phyloP scores from a whole-genome alignment of 2,329 filamentous ascomycete genomes.

The Laburnicola sp. region DNA sequence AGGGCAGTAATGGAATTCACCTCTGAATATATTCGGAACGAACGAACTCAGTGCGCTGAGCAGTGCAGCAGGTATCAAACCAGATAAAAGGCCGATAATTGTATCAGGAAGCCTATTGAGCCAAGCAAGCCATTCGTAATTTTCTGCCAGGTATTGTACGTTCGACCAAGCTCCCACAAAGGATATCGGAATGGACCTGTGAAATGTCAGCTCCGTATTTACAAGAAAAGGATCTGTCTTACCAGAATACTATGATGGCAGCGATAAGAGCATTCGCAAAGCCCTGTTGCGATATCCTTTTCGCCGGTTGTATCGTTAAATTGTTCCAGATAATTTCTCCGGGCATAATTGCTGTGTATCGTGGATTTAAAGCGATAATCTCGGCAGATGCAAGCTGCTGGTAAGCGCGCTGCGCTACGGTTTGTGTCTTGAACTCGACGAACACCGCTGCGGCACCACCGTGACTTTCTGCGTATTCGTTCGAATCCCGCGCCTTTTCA shows the following conservation, averaged over 20 bases:
- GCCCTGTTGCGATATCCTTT: conserved; percentile 75
- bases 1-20: conserved; percentile 51
- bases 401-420: conserved; percentile 81
- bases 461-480: conserved; percentile 59
- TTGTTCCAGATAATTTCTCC: conserved; percentile 86
- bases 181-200: conserved; percentile 79
- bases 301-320: conserved; percentile 78
- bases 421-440: conserved; percentile 82
- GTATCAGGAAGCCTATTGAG: conserved; percentile 68
- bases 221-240: neutral
- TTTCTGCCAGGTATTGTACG: conserved; percentile 67
- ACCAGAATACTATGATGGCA: conserved; percentile 84
- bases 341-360: conserved; percentile 81
- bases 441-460: conserved; percentile 78
- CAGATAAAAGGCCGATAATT: conserved; percentile 82
- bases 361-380: conserved; percentile 76
- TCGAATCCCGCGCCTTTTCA: conserved; percentile 67
- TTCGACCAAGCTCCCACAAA: conserved; percentile 87
- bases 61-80: conserved; percentile 77
- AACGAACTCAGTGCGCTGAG: conserved; percentile 84
- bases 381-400: conserved; percentile 57
- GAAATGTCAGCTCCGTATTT: conserved; percentile 61
- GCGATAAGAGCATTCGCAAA: conserved; percentile 73
- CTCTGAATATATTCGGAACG: conserved; percentile 79
- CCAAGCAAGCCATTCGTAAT: conserved; percentile 71